These are phyloP conservation scores for Aphanomyces euteiches DNA, from an alignment of 352 stramenopile genomes.

Conservation along the genomic window DNA sequence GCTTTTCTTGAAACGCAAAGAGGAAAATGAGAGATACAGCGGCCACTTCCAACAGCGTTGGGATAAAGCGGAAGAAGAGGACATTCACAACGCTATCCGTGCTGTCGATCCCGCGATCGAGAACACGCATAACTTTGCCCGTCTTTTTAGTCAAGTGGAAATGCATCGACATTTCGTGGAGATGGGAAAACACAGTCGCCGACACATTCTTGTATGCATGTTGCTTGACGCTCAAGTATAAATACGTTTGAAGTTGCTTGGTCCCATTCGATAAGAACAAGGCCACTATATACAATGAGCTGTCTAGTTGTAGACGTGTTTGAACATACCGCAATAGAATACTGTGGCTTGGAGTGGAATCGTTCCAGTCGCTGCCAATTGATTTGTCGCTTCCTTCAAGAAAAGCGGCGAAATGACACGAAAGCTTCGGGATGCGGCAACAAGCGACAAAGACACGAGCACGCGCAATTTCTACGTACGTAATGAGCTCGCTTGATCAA, in stretches of 20 bases:
- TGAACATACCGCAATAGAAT: slow-evolving; percentile 56
- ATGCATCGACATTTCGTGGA: slow-evolving; percentile 77
- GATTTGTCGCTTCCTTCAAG: slow-evolving; percentile 61
- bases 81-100: slow-evolving; percentile 95
- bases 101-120: slow-evolving; percentile 82
- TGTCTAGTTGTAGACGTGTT: not conserved
- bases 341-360: slow-evolving; percentile 47
- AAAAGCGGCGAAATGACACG: slow-evolving; percentile 69
- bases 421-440: slow-evolving; percentile 62
- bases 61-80: slow-evolving; percentile 93
- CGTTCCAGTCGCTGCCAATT: slow-evolving; percentile 39
- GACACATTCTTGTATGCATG: slow-evolving; percentile 95
- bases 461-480: slow-evolving; percentile 50
- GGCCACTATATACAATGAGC: slow-evolving; percentile 36
- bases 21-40: slow-evolving; percentile 88
- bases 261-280: slow-evolving; percentile 75
- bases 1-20: slow-evolving; percentile 90
- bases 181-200: slow-evolving; percentile 53
- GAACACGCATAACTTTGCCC: slow-evolving; percentile 91
- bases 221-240: slow-evolving; percentile 94
- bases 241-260: slow-evolving; percentile 92
- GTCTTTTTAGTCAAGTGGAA: slow-evolving; percentile 97
- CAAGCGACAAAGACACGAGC: slow-evolving; percentile 56
- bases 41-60: slow-evolving; percentile 93
- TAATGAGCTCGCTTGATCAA: not conserved